Percentiles rank a stretch among this genome's conserved stretches.
Conservation (phyloP, 345 rosid species). For the Clausena lansium region DNA sequence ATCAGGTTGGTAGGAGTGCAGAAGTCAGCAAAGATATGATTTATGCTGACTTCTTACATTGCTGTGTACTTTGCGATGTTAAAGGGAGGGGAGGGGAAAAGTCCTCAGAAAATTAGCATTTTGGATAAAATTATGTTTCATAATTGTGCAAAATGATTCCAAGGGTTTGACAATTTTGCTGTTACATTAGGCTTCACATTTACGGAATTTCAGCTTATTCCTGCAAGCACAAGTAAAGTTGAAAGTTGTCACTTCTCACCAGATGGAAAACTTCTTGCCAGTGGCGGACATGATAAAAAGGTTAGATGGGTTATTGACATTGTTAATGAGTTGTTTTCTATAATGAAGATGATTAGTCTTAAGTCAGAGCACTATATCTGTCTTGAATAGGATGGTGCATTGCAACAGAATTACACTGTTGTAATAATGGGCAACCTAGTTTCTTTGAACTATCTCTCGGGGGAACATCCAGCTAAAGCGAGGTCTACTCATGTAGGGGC, state of each 20-base stretch:
- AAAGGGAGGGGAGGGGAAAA: not conserved
- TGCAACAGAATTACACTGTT: too few species aligned
- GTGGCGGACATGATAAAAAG: slow-evolving; percentile 69
- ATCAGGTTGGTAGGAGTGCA: slow-evolving; percentile 29
- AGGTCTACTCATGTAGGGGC: too few species aligned
- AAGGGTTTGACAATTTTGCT: not conserved
- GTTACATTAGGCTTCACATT: slow-evolving; percentile 40
- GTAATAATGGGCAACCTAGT: too few species aligned
- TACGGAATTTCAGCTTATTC: slow-evolving; percentile 42
- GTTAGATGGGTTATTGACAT: slow-evolving; percentile 19
- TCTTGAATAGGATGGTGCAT: too few species aligned
- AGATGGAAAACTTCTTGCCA: slow-evolving; percentile 66
- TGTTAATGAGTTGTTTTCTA: not conserved
- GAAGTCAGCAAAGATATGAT: slow-evolving; percentile 49
- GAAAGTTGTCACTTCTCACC: slow-evolving; percentile 73
- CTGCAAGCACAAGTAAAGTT: slow-evolving; percentile 40
- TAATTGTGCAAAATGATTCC: not conserved
- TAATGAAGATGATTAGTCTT: too few species aligned
- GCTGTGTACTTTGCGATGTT: not conserved
- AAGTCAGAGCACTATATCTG: too few species aligned
- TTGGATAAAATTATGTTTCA: not conserved
- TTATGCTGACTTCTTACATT: slow-evolving; percentile 6
- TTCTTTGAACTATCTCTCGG: too few species aligned
- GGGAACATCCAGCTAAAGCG: too few species aligned
- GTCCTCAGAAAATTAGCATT: not conserved